Evolutionary conservation across 176 grass and related monocot species (phyloP).

Genomic region (Neostapfia colusana): DNA sequence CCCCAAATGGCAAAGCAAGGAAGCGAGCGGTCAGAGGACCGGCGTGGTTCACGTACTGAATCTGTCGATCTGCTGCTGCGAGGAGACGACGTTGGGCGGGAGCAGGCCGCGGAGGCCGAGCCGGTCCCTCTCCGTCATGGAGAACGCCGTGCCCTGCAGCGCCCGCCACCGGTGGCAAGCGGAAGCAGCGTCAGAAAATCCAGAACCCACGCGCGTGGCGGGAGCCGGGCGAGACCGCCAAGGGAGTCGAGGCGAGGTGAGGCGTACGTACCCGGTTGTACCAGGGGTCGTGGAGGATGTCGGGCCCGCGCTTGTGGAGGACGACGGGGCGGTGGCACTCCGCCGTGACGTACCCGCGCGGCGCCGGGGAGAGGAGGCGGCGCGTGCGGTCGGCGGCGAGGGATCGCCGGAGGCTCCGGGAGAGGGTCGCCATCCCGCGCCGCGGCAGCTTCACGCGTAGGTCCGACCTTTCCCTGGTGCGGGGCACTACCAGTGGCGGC

Average conservation of each 20-base stretch:
- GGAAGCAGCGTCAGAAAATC: conserved; percentile 1
- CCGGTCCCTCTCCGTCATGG: conserved; percentile 91
- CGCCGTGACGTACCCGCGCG: conserved; percentile 57
- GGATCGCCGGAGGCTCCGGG: conserved; percentile 58
- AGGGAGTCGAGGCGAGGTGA: neutral
- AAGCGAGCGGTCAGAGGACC: neutral
- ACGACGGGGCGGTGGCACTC: conserved; percentile 84
- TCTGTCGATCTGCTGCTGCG: conserved; percentile 87
- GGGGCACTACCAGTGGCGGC: neutral
- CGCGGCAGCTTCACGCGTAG: conserved; percentile 3
- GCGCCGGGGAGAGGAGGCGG: conserved; percentile 24
- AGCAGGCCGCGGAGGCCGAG: conserved; percentile 91
- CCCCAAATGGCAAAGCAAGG: neutral
- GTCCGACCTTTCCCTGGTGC: neutral
- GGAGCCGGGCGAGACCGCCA: neutral
- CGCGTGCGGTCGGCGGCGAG: conserved; percentile 38
- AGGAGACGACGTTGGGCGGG: conserved; percentile 81
- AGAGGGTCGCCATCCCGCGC: conserved; percentile 49
- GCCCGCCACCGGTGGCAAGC: neutral
- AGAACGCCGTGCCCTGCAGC: conserved; percentile 83
- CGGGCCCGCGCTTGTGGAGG: conserved; percentile 79
- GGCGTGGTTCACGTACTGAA: conserved; percentile 60
- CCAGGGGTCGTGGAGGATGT: conserved; percentile 98
- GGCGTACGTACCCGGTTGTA: conserved; percentile 67
- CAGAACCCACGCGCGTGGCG: neutral